phyloP scores from a whole-genome alignment of 208 protist species.

The Balamuthia mandrillaris region DNA sequence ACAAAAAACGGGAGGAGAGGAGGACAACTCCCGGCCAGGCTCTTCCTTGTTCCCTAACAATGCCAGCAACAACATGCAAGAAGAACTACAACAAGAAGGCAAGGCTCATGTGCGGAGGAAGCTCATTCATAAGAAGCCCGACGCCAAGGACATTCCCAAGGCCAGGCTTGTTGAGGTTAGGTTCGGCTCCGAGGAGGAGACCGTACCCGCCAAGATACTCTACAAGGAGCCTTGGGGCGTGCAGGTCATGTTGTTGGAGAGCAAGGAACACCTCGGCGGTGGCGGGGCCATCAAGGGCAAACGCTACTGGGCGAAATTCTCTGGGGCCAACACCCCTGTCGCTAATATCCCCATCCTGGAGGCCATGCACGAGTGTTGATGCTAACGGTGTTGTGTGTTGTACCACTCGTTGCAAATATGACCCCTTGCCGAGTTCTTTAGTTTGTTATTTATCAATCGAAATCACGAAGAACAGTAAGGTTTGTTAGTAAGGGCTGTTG shows the following conservation, averaged over 20 bases:
- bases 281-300: background rate
- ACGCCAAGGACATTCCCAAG: background rate
- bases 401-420: no score
- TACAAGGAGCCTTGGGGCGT: conserved; percentile 29
- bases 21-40: background rate
- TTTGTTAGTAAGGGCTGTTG: no score
- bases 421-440: no score
- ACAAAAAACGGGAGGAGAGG: background rate
- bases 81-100: background rate
- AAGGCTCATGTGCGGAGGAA: background rate
- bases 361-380: conserved; percentile 4
- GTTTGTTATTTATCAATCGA: no score
- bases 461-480: no score
- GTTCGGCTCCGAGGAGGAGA: background rate
- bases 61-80: background rate
- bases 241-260: background rate
- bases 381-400: no score
- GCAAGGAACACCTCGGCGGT: background rate
- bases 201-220: background rate
- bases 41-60: background rate
- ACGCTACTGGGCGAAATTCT: conserved; percentile 20
- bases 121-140: conserved; percentile 5
- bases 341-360: conserved; percentile 16
- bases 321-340: background rate
- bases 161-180: background rate